These are phyloP conservation scores for Leptographium wingfieldii DNA, from an alignment of 2,329 filamentous ascomycete genomes.

Conservation along the genomic window DNA sequence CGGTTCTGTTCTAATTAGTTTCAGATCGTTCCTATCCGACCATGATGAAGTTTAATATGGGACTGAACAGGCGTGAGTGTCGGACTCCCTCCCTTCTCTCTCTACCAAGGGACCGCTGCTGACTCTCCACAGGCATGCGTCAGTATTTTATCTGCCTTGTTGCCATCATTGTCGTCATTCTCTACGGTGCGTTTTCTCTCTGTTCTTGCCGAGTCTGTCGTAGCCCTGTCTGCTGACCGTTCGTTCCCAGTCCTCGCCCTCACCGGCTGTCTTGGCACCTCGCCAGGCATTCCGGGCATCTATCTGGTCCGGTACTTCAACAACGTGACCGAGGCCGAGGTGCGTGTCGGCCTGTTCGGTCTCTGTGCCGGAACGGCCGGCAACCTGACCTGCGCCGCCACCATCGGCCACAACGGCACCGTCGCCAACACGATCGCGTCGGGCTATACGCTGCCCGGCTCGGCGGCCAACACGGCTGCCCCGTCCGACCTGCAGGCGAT, in stretches of 20 bases:
- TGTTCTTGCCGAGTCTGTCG: background rate
- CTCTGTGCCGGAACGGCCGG: conserved; percentile 9
- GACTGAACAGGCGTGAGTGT: background rate
- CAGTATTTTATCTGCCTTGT: conserved; percentile 5
- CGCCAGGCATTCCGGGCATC: conserved; percentile 13
- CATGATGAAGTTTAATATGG: background rate
- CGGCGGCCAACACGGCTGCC: conserved; percentile 1
- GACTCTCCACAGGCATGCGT: background rate
- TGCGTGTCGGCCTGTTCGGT: conserved; percentile 13
- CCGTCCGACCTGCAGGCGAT: conserved; percentile 7
- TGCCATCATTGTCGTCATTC: conserved; percentile 1
- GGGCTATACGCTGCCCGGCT: conserved; percentile 9
- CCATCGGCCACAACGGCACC: conserved; percentile 4
- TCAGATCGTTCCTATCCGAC: background rate
- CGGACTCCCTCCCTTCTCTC: background rate
- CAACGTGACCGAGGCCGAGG: conserved; percentile 9
- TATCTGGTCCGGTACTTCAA: conserved; percentile 12
- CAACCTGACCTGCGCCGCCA: conserved; percentile 11
- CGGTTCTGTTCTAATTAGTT: background rate
- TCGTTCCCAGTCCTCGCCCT: conserved; percentile 9
- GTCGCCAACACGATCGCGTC: background rate
- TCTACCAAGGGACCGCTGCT: background rate
- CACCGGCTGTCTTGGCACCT: conserved; percentile 13
- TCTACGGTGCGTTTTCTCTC: conserved; percentile 1
- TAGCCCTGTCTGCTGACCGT: background rate